Base-by-base conservation (phyloP, 2,329 filamentous ascomycete genomes). In the Tolypocladium sp. region DNA sequence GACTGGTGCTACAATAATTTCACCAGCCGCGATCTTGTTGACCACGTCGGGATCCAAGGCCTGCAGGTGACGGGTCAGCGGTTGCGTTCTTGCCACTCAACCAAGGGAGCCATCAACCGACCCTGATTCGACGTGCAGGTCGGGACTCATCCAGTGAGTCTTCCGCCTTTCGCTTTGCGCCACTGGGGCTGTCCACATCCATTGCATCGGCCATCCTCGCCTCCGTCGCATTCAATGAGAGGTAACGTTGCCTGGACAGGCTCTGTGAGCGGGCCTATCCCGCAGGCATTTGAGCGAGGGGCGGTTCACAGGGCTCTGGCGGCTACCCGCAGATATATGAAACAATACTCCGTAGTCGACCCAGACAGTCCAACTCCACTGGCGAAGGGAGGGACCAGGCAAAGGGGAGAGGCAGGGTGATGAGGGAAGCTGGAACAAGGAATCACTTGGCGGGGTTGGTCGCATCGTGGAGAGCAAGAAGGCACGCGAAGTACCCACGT, bases 11-110 rank as follows among this genome's bases (percentile, higher is more conserved):
- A 99, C 92, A 61, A 99, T 99, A 67, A 99, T 99, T 73, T 99
- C 94, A 25, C 94, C 94, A 0, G 94, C 94, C 1, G 94, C 94
- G 65, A 99, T 99, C 73, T 97, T 99, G 79, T 97, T 99, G 64
- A 99, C 90, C 27, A 99, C 94, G 76, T 94, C 89, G 63, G 90
- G 87, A 68, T 96, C 90, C 33, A 99, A 82, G 17, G 93, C 89
- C 87, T 96, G 30, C 37, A 17, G 15, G n/a, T 8, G 35, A 12
- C 54, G 15, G 10, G n/a, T 55, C 8, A 46, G 25, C 33, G 15
- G 65, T 8, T 41, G n/a, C 20, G 25, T 25, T n/a, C 20, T 35
- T 20, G 17, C 22, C 20, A 40, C 22, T 4, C 33, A 46, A 27
- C 2, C 9, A 4, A 4, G n/a, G 42, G 17, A 13, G 59, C 7